phyloP scores from a whole-genome alignment of 1,284 basidiomycete genomes.

The Tremellales sp. region DNA sequence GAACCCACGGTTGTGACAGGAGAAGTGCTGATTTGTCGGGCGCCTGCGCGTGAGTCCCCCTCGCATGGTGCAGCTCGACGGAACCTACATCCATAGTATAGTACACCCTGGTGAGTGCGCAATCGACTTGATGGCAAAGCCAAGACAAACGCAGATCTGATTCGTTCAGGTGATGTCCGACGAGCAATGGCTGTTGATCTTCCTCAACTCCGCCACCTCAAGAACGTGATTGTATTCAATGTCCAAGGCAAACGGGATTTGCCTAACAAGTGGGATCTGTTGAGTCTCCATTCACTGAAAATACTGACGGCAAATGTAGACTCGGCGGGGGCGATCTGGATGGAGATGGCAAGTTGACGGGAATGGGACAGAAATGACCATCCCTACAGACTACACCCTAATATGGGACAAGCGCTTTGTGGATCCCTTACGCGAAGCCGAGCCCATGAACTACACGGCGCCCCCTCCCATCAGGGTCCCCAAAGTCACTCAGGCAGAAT shows the following conservation, averaged over 20 bases:
- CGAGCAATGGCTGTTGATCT: conserved; percentile 38
- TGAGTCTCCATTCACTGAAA: background rate
- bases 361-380: background rate
- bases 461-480: conserved; percentile 31
- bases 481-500: conserved; percentile 36
- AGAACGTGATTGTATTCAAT: conserved; percentile 48
- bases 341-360: conserved; percentile 33
- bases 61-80: background rate
- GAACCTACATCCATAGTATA: background rate
- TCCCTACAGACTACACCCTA: conserved; percentile 40
- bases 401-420: conserved; percentile 48
- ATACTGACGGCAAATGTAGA: conserved; percentile 24
- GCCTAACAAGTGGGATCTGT: conserved; percentile 39
- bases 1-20: conserved; percentile 29
- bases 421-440: conserved; percentile 22
- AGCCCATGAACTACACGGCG: conserved; percentile 45
- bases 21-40: conserved; percentile 43
- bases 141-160: background rate
- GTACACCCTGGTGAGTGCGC: conserved; percentile 15
- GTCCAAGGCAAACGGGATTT: conserved; percentile 40
- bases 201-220: conserved; percentile 40
- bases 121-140: background rate
- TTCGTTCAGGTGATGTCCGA: conserved; percentile 44
- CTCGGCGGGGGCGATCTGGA: conserved; percentile 49
- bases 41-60: conserved; percentile 37